A percentile compares a stretch with the other conserved stretches of the same genome.
Evolutionary conservation across 108 stramenopile species (phyloP).

Genomic region (Nannochloropsis granulata): DNA sequence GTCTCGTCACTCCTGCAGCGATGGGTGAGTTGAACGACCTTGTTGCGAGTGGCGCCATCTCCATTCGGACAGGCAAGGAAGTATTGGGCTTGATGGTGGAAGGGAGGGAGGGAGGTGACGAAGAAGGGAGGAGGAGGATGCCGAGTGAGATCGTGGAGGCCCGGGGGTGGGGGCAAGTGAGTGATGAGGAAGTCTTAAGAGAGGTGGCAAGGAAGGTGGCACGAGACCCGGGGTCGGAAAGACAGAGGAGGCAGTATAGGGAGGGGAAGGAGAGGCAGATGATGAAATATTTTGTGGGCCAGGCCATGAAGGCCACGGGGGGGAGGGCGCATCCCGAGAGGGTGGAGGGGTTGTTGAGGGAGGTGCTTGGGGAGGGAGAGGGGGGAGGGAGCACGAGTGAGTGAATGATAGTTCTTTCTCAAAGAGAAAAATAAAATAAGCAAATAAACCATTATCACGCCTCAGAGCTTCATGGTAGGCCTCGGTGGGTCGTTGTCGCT

Average conservation of each 20-base stretch:
- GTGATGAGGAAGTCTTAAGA: neutral
- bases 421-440: too few relatives aligned
- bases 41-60: neutral
- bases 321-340: slow-evolving; percentile 13
- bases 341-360: neutral
- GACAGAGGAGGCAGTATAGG: neutral
- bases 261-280: slow-evolving; percentile 2
- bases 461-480: too few relatives aligned
- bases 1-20: neutral
- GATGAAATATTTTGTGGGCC: slow-evolving; percentile 16
- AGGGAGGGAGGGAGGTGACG: neutral
- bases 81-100: neutral
- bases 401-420: too few relatives aligned
- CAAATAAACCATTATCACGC: too few relatives aligned
- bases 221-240: neutral
- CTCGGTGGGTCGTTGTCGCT: too few relatives aligned
- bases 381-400: neutral
- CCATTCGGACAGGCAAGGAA: neutral
- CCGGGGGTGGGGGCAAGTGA: neutral
- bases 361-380: neutral
- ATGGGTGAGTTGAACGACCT: neutral
- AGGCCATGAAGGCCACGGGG: slow-evolving; percentile 4
- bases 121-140: neutral
- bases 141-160: neutral
- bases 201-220: neutral